These are phyloP conservation scores for Euphorbia corollata DNA, from an alignment of 441 rosid genomes.

Conservation along the genomic window DNA sequence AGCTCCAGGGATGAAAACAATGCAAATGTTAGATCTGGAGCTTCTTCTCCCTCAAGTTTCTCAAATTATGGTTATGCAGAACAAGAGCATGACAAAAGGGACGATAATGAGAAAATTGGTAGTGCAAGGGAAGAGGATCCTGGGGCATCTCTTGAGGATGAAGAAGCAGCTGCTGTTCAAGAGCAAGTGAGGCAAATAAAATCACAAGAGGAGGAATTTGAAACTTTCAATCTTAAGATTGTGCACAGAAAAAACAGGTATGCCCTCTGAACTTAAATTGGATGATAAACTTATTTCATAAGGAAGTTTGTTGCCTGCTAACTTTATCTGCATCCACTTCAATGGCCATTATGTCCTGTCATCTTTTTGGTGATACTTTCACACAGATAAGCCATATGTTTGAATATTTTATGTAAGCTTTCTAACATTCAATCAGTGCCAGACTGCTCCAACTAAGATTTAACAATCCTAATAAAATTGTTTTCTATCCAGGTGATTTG, in stretches of 20 bases:
- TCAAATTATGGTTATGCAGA: slow-evolving; percentile 55
- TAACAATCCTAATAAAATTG: not conserved
- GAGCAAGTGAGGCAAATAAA: slow-evolving; percentile 96
- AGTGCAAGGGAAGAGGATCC: slow-evolving; percentile 56
- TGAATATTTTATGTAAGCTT: not conserved
- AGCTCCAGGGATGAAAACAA: slow-evolving; percentile 59
- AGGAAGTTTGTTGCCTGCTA: slow-evolving; percentile 13
- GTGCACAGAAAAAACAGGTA: slow-evolving; percentile 98
- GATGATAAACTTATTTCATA: not conserved
- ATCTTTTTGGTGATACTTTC: not conserved
- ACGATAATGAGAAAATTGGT: slow-evolving; percentile 46
- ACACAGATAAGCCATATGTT: not conserved
- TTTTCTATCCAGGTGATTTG: not conserved
- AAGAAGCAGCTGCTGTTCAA: slow-evolving; percentile 89
- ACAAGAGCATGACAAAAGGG: slow-evolving; percentile 45
- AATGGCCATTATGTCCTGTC: not conserved
- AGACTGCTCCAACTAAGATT: not conserved
- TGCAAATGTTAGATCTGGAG: slow-evolving; percentile 46
- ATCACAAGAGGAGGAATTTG: slow-evolving; percentile 95
- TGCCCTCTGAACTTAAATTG: slow-evolving; percentile 19
- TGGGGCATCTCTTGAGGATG: slow-evolving; percentile 66
- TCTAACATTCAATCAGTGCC: not conserved
- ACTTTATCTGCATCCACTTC: not conserved
- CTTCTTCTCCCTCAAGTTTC: slow-evolving; percentile 56
- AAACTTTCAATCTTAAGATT: slow-evolving; percentile 88